Conservation (phyloP, 139 green algal species). For the Diplosphaera chodatii region DNA sequence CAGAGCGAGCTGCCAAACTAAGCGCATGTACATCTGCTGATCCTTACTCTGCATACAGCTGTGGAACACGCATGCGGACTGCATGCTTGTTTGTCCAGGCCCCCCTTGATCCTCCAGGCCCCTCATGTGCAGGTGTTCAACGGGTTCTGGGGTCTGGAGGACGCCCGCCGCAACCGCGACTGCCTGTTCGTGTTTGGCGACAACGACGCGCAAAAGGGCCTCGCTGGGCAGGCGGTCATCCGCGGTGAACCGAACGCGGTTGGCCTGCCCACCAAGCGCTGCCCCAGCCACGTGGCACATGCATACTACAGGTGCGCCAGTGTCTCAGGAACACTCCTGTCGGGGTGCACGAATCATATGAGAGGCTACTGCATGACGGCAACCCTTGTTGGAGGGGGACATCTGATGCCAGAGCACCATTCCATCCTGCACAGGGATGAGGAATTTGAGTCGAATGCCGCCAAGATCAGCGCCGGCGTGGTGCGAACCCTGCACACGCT, state of each 20-base stretch:
- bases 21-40: no score
- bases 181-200: background rate
- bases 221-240: background rate
- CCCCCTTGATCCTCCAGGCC: no score
- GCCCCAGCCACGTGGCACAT: background rate
- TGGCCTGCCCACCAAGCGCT: background rate
- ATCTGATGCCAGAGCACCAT: no score
- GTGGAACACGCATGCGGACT: no score
- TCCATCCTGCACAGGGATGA: no score
- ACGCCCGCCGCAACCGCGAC: background rate
- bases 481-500: background rate
- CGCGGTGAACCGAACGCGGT: background rate
- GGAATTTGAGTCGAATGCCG: background rate
- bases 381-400: no score
- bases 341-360: no score
- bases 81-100: no score
- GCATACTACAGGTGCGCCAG: background rate
- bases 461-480: background rate
- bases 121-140: background rate
- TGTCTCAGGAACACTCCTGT: no score
- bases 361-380: no score
- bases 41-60: no score
- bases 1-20: no score
- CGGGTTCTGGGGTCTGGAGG: background rate
- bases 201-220: background rate